These are phyloP conservation scores for Pythium utonaiense DNA, from an alignment of 352 stramenopile species.

Conservation along the genomic window DNA sequence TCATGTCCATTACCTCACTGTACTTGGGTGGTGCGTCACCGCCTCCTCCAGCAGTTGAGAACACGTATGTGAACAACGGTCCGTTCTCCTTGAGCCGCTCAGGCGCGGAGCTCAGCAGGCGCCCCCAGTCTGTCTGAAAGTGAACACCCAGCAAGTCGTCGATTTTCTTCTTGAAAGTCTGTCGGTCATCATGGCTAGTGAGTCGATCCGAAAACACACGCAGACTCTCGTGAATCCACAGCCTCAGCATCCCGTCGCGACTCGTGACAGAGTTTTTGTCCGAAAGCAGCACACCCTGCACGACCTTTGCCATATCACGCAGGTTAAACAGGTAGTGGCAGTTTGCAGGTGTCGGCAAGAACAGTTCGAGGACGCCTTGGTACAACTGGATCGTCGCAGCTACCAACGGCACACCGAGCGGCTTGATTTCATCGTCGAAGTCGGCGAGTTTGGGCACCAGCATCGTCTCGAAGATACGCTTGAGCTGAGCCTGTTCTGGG, in stretches of 20 bases:
- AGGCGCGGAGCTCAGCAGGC: constrained; percentile 47
- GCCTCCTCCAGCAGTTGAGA: constrained; percentile 35
- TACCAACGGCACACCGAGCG: constrained; percentile 63
- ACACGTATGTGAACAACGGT: constrained; percentile 79
- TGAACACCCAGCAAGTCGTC: constrained; percentile 71
- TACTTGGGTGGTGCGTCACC: constrained; percentile 46
- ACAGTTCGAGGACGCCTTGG: constrained; percentile 75
- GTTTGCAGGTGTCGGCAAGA: constrained; percentile 87
- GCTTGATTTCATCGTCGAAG: constrained; percentile 89
- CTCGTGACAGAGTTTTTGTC: constrained; percentile 76
- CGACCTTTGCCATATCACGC: constrained; percentile 86
- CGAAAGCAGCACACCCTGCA: constrained; percentile 76
- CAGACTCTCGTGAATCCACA: constrained; percentile 90
- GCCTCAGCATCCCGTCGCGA: constrained; percentile 62
- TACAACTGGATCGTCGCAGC: constrained; percentile 86
- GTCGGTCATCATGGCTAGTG: constrained; percentile 84
- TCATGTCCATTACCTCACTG: constrained; percentile 83
- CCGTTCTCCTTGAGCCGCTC: constrained; percentile 79
- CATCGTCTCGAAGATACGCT: constrained; percentile 89
- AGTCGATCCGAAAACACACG: constrained; percentile 91
- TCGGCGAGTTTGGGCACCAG: constrained; percentile 79
- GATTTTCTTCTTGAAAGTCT: constrained; percentile 87
- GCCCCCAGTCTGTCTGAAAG: constrained; percentile 78
- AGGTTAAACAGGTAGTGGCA: constrained; percentile 90
- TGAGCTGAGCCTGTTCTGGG: constrained; percentile 74